Percentiles rank a stretch among this genome's conserved stretches.
Evolutionary conservation across 208 protist genomes (phyloP).

Genomic region (Leishmania mexicana): DNA sequence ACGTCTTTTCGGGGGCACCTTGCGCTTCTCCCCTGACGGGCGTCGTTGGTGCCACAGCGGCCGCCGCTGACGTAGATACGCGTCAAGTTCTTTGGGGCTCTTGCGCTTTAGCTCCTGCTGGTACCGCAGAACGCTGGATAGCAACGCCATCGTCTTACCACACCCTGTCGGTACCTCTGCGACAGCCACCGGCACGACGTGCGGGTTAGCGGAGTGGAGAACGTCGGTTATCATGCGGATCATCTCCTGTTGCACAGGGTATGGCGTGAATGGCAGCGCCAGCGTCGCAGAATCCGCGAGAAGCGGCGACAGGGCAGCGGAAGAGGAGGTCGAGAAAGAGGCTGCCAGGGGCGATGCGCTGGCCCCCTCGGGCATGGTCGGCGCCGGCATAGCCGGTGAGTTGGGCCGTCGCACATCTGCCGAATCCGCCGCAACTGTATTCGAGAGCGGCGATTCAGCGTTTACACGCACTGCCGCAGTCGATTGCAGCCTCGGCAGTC

Average conservation of each 20-base stretch:
- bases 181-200: constrained; percentile 56
- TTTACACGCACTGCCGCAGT: neutral
- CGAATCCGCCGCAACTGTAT: neutral
- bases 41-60: constrained; percentile 38
- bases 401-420: neutral
- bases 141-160: constrained; percentile 96
- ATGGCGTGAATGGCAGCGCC: constrained; percentile 75
- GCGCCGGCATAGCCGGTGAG: neutral
- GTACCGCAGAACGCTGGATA: constrained; percentile 88
- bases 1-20: neutral
- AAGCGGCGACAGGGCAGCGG: neutral
- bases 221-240: constrained; percentile 67
- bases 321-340: neutral
- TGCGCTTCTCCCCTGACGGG: neutral
- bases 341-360: neutral
- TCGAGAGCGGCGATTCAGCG: neutral
- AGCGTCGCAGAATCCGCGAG: constrained; percentile 8
- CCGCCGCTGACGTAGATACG: constrained; percentile 84
- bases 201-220: constrained; percentile 32
- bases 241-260: constrained; percentile 90
- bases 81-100: constrained; percentile 93
- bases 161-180: constrained; percentile 96
- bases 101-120: constrained; percentile 88
- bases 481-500: constrained; percentile 2
- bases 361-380: neutral